phyloP scores from a whole-genome alignment of 2,329 filamentous ascomycete species.

The Rhytidhysteron rufulum region DNA sequence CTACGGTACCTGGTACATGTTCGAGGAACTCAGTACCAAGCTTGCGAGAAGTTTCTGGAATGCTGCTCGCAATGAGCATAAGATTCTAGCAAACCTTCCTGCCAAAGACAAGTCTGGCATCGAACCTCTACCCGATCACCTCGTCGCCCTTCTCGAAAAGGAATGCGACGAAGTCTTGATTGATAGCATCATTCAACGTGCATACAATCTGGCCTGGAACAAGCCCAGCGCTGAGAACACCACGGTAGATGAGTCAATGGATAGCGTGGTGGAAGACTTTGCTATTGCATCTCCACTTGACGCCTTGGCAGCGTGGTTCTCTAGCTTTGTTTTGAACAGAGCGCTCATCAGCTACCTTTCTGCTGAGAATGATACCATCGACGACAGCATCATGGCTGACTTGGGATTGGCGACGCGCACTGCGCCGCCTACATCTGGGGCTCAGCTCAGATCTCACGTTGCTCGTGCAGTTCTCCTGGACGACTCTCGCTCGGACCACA shows the following conservation, averaged over 20 bases:
- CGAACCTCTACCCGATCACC: constrained; percentile 70
- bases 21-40: constrained; percentile 68
- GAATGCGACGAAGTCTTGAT: constrained; percentile 80
- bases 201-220: constrained; percentile 89
- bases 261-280: constrained; percentile 78
- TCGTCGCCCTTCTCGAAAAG: constrained; percentile 70
- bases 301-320: constrained; percentile 88
- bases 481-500: constrained; percentile 47
- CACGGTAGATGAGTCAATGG: constrained; percentile 67
- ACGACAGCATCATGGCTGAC: constrained; percentile 46
- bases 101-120: constrained; percentile 46
- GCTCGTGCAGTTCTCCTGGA: constrained; percentile 58
- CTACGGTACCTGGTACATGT: constrained; percentile 59
- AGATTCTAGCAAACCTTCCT: constrained; percentile 36
- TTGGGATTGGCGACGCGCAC: constrained; percentile 67
- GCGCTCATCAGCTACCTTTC: constrained; percentile 63
- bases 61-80: constrained; percentile 65
- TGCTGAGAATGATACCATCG: constrained; percentile 45
- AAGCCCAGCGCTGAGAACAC: constrained; percentile 67
- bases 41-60: constrained; percentile 78
- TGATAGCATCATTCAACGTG: constrained; percentile 73
- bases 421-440: constrained; percentile 74
- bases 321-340: constrained; percentile 67
- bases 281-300: constrained; percentile 84
- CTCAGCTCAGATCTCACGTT: constrained; percentile 56